Evolutionary conservation across 1,139 yeast species (phyloP), one percentile per base, ranked within the genome.

Genomic region (Waltiozyma sp.): DNA sequence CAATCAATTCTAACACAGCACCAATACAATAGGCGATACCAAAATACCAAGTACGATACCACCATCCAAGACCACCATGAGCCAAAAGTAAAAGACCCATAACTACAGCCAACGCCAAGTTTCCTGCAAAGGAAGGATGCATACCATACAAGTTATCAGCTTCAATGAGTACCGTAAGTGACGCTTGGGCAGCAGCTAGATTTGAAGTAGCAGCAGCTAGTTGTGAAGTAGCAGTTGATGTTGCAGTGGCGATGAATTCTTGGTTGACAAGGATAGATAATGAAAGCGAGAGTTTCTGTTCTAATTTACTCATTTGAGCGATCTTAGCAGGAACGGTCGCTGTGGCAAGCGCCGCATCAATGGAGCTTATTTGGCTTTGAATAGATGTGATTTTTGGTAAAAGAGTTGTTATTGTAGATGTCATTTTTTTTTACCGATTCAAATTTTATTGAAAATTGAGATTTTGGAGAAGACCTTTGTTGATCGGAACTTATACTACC

Each of bases 41-140:
- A 58, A 77, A 80, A 94, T 95, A 87, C 73, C 80, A 80, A 56
- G 83, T 87, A 42, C 72, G 68, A 46, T 71, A 78, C 47, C 55
- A 64, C 2, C 69, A 26, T 8, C 74, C 77, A 1, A 70, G 49
- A 1, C 43, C 52, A 1, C 66, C 47, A 42, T 79, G 80, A 34
- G 52, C 43, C 0, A 57, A 48, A 40, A 74, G 58, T 28, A 72
- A 58, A 0, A 76, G 33, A 10, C 70, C 69, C 63, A 73, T 75
- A 1, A 77, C 60, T 7, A 69, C 67, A 2, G 73, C 54, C 50
- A 76, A 70, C 0, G 76, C 75, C 18, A 68, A 45, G 52, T 80
- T 80, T 15, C 75, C 77, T 2, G 67, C 69, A 5, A 53, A 49
- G 18, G 62, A 57, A 0, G 77, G 77, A 2, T 51, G 45, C 55